These are phyloP conservation scores for Petasospora rhodanensis DNA, from an alignment of 1,139 yeast genomes.

Conservation along the genomic window DNA sequence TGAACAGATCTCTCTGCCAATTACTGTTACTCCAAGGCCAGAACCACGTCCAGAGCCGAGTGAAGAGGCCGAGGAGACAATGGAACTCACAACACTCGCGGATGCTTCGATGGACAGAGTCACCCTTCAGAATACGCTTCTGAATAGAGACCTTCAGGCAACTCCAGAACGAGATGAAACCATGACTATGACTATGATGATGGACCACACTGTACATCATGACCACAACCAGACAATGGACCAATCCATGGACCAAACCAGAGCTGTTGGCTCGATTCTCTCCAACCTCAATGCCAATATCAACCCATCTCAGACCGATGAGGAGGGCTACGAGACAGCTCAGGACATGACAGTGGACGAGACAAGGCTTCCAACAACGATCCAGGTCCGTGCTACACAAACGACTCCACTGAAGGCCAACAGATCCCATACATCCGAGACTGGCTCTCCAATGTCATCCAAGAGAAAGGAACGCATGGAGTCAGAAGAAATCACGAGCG, in stretches of 20 bases:
- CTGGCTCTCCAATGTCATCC: slow-evolving; percentile 25
- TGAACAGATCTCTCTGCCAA: slow-evolving; percentile 12
- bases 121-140: slow-evolving; percentile 19
- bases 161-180: slow-evolving; percentile 2
- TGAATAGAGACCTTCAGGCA: slow-evolving; percentile 15
- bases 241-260: slow-evolving; percentile 27
- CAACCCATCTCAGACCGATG: neutral
- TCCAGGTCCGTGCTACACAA: slow-evolving; percentile 1
- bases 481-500: slow-evolving; percentile 12
- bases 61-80: slow-evolving; percentile 12
- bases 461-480: slow-evolving; percentile 17
- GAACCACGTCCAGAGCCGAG: no score
- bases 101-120: slow-evolving; percentile 19
- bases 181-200: slow-evolving; percentile 15
- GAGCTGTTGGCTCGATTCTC: slow-evolving; percentile 5
- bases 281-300: no score
- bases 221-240: slow-evolving; percentile 8
- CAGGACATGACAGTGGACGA: slow-evolving; percentile 17
- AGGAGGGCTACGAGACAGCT: neutral
- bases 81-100: slow-evolving; percentile 19
- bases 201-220: slow-evolving; percentile 18
- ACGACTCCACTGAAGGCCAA: slow-evolving; percentile 21
- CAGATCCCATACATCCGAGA: slow-evolving; percentile 24
- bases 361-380: slow-evolving; percentile 7
- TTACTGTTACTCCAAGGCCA: neutral